Evolutionary conservation across 1,139 yeast species (phyloP), one percentile per base, ranked within the genome.

Genomic region (Saccharomyces pastorianus): DNA sequence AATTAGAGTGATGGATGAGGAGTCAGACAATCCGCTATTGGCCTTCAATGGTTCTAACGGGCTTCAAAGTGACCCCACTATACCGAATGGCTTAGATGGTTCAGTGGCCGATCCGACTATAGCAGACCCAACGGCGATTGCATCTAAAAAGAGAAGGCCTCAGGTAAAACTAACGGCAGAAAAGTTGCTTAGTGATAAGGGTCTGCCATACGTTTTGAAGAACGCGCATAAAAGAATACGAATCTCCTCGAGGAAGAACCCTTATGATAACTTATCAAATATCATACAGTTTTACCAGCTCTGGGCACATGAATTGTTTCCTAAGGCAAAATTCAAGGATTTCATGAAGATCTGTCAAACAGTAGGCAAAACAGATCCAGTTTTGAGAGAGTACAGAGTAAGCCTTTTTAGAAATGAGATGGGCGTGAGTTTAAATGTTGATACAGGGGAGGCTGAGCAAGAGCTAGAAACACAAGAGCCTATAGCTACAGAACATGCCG

Each of bases 231-330:
- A 66, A 17, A 71, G 75, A 50, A 66, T 80, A 29, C 67, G 68
- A 53, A 82, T 79, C 56, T 73, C 71, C 46, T 78, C 76, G 55
- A 66, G 77, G 48, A 68, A 73, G 7, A 59, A 61, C 28, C 64
- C 71, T n/a, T 66, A 73, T 54, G 74, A 75, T 20, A 82, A 81
- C 59, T 64, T 81, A 52, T 66, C 73, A 8, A 71, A 73, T 48
- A 73, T 88, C 1, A 71, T 88, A 28, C 82, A 80, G 58, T 82
- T 81, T 63, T 88, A 88, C 69, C 95, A 88, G 69, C 68, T 88
- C 31, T 88, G 96, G 96, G 90, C 91, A 28, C 96, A 88, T 67
- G 80, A 83, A 4, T 66, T 88, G 52, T 88, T 80, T 62, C 95
- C 96, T 8, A 84, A 83, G 68, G 90, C 95, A 2, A 84, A 79